Conservation (phyloP, 2,329 filamentous ascomycete species). For the Cadophora sp. region DNA sequence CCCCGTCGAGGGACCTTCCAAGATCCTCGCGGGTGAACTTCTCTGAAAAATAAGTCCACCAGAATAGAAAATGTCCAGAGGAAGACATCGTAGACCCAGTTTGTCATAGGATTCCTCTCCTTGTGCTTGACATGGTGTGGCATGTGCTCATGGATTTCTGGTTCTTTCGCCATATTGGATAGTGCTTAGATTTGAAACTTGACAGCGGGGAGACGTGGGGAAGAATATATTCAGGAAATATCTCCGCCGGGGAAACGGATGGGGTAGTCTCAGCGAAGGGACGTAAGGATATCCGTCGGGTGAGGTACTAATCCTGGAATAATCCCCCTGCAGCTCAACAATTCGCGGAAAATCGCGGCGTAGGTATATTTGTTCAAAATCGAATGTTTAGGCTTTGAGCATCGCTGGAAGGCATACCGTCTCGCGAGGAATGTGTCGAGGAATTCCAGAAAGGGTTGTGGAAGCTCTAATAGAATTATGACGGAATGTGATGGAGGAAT, state of each 20-base stretch:
- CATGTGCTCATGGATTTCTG: conserved; percentile 35
- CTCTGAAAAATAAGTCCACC: conserved; percentile 96
- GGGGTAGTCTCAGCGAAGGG: neutral
- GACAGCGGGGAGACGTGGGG: neutral
- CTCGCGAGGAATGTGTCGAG: neutral
- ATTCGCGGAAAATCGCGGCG: conserved; percentile 16
- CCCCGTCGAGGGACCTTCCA: conserved; percentile 93
- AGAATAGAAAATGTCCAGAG: conserved; percentile 81
- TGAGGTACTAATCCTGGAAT: conserved; percentile 15
- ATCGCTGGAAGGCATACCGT: conserved; percentile 11
- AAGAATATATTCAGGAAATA: conserved; percentile 1
- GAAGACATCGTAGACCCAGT: conserved; percentile 79
- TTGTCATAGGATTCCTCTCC: conserved; percentile 72
- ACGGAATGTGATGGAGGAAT: conserved; percentile 5
- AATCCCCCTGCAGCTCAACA: conserved; percentile 25
- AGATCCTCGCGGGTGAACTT: conserved; percentile 91
- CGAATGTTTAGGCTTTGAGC: neutral
- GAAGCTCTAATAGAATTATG: neutral
- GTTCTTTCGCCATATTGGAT: conserved; percentile 32
- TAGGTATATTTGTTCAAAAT: neutral
- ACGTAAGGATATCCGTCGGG: conserved; percentile 12
- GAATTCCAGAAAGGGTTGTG: neutral
- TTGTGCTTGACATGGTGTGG: conserved; percentile 46
- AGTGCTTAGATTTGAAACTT: neutral
- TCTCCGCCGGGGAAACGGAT: conserved; percentile 1